Evolutionary conservation across 129 eudicot genomes (phyloP).

Genomic region (Smallanthus sonchifolius): DNA sequence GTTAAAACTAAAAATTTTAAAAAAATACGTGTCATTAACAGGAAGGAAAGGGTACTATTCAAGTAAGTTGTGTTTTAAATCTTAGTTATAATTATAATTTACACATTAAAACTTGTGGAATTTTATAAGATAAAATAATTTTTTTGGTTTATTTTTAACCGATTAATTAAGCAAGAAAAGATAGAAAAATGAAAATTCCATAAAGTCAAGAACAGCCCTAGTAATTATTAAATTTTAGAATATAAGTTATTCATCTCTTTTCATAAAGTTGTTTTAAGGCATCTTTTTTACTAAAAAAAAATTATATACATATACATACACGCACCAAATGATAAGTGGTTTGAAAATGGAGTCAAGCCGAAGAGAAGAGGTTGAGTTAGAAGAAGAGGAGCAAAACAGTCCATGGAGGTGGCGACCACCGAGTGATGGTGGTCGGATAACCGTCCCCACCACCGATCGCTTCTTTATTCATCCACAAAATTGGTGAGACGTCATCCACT

Average conservation of each 20-base stretch:
- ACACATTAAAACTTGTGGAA: background rate
- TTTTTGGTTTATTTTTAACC: background rate
- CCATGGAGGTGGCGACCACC: slow-evolving; percentile 20
- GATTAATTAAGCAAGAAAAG: background rate
- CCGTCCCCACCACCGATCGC: background rate
- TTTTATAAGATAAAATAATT: background rate
- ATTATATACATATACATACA: background rate
- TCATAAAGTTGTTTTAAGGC: slow-evolving; percentile 10
- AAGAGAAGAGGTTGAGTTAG: slow-evolving; percentile 8
- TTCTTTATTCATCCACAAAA: slow-evolving; percentile 27
- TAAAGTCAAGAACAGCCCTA: background rate
- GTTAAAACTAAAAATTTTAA: no score
- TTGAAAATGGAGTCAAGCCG: slow-evolving; percentile 19
- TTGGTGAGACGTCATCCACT: slow-evolving; percentile 6
- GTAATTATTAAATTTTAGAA: slow-evolving; percentile 9
- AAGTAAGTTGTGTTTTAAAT: no score
- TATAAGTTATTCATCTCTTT: slow-evolving; percentile 22
- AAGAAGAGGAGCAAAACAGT: slow-evolving; percentile 15
- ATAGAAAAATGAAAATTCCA: background rate
- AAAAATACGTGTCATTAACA: no score
- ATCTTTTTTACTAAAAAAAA: slow-evolving; percentile 4
- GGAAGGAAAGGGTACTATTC: no score
- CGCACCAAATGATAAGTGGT: background rate
- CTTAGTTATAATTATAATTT: no score
- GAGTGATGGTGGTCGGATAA: slow-evolving; percentile 5